A percentile compares a stretch with the other conserved stretches of the same genome.
Conservation (phyloP, 1,284 basidiomycete species). For the Coniferiporia sulphurascens region DNA sequence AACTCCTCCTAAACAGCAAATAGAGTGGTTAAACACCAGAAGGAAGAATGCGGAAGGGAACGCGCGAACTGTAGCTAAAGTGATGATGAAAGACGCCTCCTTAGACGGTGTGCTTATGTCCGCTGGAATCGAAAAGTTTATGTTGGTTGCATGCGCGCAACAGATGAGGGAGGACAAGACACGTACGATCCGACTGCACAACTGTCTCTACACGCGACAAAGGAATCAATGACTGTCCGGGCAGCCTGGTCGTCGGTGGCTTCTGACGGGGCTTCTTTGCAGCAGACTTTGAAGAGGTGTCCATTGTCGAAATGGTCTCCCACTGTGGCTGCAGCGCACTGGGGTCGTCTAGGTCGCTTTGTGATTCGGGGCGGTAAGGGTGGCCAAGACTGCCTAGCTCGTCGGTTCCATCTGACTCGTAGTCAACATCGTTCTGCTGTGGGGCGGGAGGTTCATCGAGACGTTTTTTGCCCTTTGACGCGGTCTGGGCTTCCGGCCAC, state of each 20-base stretch:
- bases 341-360: constrained; percentile 4
- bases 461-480: not conserved
- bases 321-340: constrained; percentile 2
- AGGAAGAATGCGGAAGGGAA: constrained; percentile 4
- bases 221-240: constrained; percentile 60
- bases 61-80: constrained; percentile 60
- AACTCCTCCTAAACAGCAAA: constrained; percentile 60
- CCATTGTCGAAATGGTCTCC: constrained; percentile 4
- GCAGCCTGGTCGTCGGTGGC: constrained; percentile 42
- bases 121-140: constrained; percentile 36
- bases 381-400: constrained; percentile 11
- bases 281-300: constrained; percentile 7
- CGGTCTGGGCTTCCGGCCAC: not conserved
- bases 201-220: constrained; percentile 61
- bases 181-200: constrained; percentile 62
- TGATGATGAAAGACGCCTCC: constrained; percentile 65
- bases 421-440: not conserved
- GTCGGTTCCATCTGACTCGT: constrained; percentile 17
- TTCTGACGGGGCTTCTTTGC: constrained; percentile 30
- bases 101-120: constrained; percentile 61
- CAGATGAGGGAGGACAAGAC: not conserved
- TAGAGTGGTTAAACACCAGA: constrained; percentile 3
- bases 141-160: not conserved
- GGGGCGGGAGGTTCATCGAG: not conserved
- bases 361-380: constrained; percentile 1